phyloP scores from a whole-genome alignment of 345 rosid species.

The Brassica cretica region DNA sequence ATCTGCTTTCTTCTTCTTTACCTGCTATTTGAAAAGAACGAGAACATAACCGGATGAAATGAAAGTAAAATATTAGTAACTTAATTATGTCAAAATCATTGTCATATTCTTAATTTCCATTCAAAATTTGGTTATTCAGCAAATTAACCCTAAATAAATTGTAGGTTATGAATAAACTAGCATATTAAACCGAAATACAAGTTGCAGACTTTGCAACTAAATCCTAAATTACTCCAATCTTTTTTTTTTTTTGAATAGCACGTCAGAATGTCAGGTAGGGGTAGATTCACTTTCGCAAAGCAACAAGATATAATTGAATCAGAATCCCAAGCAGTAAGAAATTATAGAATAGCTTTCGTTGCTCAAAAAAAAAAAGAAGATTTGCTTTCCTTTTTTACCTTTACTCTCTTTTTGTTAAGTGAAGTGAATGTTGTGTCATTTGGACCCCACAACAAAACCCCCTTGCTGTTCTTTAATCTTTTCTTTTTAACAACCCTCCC shows the following conservation, averaged over 20 bases:
- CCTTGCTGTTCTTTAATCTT: conserved; percentile 2
- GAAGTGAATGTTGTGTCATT: background rate
- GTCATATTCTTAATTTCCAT: too few species aligned
- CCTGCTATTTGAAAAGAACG: too few species aligned
- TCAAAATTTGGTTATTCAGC: too few species aligned
- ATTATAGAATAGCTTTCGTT: background rate
- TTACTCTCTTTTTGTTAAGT: background rate
- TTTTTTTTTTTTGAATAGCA: background rate
- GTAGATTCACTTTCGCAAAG: background rate
- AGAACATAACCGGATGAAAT: too few species aligned
- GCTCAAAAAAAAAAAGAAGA: background rate
- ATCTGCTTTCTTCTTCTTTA: too few species aligned
- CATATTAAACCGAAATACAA: background rate
- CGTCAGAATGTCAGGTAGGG: background rate
- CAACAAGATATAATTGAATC: background rate
- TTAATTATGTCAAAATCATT: too few species aligned
- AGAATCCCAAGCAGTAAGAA: background rate
- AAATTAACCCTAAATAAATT: too few species aligned
- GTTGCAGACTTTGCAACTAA: background rate
- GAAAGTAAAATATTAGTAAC: too few species aligned
- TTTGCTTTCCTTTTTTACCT: background rate
- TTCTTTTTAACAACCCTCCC: background rate
- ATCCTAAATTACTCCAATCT: background rate
- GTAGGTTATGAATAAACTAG: background rate
- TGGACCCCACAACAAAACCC: background rate